Base-by-base conservation (phyloP, 208 protist genomes). In the Vickermania spadyakhi region DNA sequence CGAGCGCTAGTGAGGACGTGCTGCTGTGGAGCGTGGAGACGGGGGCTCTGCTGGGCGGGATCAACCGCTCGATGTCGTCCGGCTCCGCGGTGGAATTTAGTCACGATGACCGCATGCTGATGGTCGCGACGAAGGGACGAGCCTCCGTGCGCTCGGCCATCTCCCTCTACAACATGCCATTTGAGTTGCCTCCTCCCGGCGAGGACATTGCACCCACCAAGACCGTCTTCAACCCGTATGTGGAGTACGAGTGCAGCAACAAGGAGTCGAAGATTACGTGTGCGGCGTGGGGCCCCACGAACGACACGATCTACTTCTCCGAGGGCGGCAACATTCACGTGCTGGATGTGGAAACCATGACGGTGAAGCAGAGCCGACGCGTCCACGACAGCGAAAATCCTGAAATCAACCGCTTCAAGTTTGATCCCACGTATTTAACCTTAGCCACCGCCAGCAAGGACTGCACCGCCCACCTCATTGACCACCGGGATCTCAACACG, bases 201-300 rank as follows among this genome's bases (percentile, higher is more conserved):
- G 72, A 88, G 61, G 66, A 75, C 66, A 79, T 92, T 42, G 75
- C 79, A 5, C 80, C 77, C 3, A 68, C 68, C 41, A 78, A 80
- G 54, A 81, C 73, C 45, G 59, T 60, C 18, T 91, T 93, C 64
- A 87, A 85, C 55, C 71, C 73, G 7, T 79, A 72, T 59, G 66
- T 72, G 21, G 69, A 69, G 59, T 86, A 75, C 69, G 73, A 89
- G 60, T 71, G 68, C 21, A 60, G 73, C 21, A 54, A 27, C 5
- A 60, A 70, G 11, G 71, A 73, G 21, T 75, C 84, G 58, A 78
- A 70, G 31, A 86, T 96, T 58, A 97, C 96, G 58, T 93, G 72
- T 36, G 96, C 96, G 0, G 56, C 86, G 21, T 99, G 96, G 96
- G 97, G 97, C 13, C 96, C 96, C 28, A 89, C 96, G 11, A 99